These are phyloP conservation scores for Fagopyrum homotropicum DNA, from an alignment of 148 eudicot genomes.

Conservation along the genomic window DNA sequence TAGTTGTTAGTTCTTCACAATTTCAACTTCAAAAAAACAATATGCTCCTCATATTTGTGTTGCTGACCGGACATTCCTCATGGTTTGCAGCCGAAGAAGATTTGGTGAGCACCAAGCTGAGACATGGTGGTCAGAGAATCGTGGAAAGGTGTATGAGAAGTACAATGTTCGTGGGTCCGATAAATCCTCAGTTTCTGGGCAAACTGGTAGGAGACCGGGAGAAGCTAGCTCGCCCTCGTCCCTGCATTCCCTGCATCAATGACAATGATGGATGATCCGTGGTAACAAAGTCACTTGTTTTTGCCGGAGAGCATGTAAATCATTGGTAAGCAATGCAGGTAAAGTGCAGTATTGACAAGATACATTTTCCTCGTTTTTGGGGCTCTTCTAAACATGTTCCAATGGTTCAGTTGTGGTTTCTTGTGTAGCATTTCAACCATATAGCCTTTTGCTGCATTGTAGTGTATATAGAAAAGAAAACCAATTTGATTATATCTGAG, in stretches of 20 bases:
- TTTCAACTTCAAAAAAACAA: background rate
- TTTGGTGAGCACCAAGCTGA: slow-evolving; percentile 98
- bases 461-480: slow-evolving; percentile 12
- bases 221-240: slow-evolving; percentile 57
- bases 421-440: background rate
- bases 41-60: background rate
- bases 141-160: slow-evolving; percentile 84
- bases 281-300: background rate
- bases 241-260: slow-evolving; percentile 10
- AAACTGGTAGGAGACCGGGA: slow-evolving; percentile 56
- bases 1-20: background rate
- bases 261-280: background rate
- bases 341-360: background rate
- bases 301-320: slow-evolving; percentile 8
- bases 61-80: background rate
- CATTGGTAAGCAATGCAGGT: slow-evolving; percentile 8
- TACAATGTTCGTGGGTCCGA: slow-evolving; percentile 78
- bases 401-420: slow-evolving; percentile 2
- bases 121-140: slow-evolving; percentile 98
- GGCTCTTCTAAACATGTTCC: background rate
- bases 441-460: background rate
- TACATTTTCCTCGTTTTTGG: background rate
- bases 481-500: background rate
- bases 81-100: slow-evolving; percentile 66
- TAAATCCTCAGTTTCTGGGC: slow-evolving; percentile 69